Evolutionary conservation across 2,329 filamentous ascomycete genomes (phyloP), one percentile per base, ranked within the genome.

Genomic region (Acrodontium crateriforme): DNA sequence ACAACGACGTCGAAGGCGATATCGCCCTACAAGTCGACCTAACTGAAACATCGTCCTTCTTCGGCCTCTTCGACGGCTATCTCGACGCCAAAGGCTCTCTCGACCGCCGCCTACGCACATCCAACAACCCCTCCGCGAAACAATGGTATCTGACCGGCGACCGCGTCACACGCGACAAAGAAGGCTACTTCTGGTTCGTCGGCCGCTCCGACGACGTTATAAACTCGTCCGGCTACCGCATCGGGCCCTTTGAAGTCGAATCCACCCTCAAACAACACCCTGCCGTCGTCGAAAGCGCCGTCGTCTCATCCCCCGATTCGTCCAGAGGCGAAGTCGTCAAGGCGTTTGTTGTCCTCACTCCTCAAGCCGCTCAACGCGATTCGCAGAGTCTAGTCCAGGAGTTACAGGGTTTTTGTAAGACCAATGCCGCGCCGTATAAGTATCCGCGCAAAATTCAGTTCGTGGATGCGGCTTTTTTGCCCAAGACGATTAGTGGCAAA

Each of bases 131-230:
- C 1, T 18, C 27, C 12, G 35, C 34, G 8, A 7, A 16, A 14
- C 26, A 9, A 6, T 56, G 40, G 41, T 58, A 54, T 30, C 37
- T 53, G 5, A 58, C 55, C 0, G 55, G 55, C 7, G 55, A 59
- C 34, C 85, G 87, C 51, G 89, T 87, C 31, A 85, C 78, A 34
- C 80, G 87, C 50, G 89, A 98, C 54, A 79, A 93, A 57, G 87
- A 95, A 47, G 89, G 89, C 30, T 95, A 93, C 66, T 95, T 95
- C 71, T 95, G 89, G 89, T 95, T 98, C 53, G 81, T 87, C 35
- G 89, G 89, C 40, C 82, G 89, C 55, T 85, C 94, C 28, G 89
- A 98, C 51, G 89, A 98, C 49, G 55, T 58, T 13, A 58, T 59
- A 29, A 59, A 59, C 29, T 52, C 49, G 6, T 43, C 50, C 18